phyloP scores from a whole-genome alignment of 176 grass and related monocot species.

The Ampelocalamus luodianensis region DNA sequence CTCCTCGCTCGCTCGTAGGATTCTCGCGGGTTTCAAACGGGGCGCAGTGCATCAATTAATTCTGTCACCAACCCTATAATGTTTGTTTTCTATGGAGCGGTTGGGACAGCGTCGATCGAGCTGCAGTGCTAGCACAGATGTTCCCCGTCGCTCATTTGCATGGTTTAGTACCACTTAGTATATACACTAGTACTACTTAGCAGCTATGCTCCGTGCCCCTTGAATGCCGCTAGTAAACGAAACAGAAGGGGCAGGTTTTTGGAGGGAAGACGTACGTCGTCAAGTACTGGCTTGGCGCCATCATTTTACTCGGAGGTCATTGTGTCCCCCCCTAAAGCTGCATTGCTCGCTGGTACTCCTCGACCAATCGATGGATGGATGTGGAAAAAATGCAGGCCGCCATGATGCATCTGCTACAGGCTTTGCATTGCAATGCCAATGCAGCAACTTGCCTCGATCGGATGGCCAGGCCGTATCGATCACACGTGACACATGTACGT shows the following conservation, averaged over 20 bases:
- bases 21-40: not conserved
- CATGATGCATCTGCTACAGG: conserved; percentile 34
- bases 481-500: not conserved
- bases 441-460: not conserved
- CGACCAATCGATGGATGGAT: not conserved
- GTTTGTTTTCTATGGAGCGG: not conserved
- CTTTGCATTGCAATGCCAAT: not conserved
- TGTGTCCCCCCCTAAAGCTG: conserved; percentile 24
- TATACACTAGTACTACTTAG: not conserved
- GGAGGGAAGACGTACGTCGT: not conserved
- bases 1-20: not conserved
- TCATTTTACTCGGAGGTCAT: conserved; percentile 25
- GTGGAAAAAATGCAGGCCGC: conserved; percentile 27
- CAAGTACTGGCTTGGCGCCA: not conserved
- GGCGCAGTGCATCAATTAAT: not conserved
- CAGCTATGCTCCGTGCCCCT: not conserved
- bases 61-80: not conserved
- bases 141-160: not conserved
- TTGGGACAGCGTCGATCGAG: not conserved
- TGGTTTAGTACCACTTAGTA: not conserved
- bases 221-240: not conserved
- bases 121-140: not conserved
- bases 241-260: not conserved
- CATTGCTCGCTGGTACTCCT: not conserved
- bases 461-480: not conserved